Base-by-base conservation (phyloP, 495 filamentous ascomycete genomes). In the Xylaria longipes region DNA sequence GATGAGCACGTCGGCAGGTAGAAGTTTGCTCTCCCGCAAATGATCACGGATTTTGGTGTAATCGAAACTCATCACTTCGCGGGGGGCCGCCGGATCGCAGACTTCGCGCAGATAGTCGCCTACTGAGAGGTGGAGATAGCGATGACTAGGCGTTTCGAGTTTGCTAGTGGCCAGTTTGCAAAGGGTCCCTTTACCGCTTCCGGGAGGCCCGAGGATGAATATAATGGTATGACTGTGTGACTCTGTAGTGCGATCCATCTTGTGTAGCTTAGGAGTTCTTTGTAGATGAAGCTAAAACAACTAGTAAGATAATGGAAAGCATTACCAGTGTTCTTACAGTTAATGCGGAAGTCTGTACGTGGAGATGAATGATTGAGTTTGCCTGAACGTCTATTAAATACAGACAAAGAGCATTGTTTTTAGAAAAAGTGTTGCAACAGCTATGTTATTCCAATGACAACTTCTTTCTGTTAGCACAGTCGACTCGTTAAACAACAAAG, bases 111-210 rank as follows among this genome's bases (percentile, higher is more conserved):
- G 70, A 41, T 83, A 70, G 54, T 84, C 83, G 0, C 82, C 83
- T 2, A 82, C 72, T 0, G 82, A 85, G 39, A 84, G 70, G 7
- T 88, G 84, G 72, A 76, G 75, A 20, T 78, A 81, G 62, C 71
- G 17, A 46, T 69, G 80, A 57, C 72, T 71, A 25, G 68, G 29
- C 3, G 9, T 17, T 35, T 45, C 41, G 22, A 6, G 62, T 69
- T 8, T 72, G 27, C 57, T 68, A 63, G 31, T 9, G 15, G 41
- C 68, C 17, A 45, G 5, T 57, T 71, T 74, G 68, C 81, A 82
- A 39, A 82, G 75, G 0, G 83, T 84, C 20, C 82, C 79, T 70
- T 84, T 84, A 35, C 82, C 82, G 2, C 78, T 75, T 6, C 82
- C 80, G 0, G 82, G 80, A 2, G 79, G 74, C 0, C 82, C 82